phyloP scores from a whole-genome alignment of 2,329 filamentous ascomycete species.

The Aureobasidium sp. region DNA sequence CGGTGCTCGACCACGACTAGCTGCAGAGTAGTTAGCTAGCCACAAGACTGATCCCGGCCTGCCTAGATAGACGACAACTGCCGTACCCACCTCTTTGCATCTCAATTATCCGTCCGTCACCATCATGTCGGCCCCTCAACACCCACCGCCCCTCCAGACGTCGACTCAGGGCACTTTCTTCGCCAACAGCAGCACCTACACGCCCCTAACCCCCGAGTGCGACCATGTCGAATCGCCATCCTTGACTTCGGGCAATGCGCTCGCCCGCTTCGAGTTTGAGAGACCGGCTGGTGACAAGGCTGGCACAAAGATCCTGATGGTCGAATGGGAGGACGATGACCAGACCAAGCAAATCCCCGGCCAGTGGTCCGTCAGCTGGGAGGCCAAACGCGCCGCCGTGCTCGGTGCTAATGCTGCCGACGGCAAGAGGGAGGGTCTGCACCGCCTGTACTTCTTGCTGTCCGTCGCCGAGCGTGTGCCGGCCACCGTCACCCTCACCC shows the following conservation, averaged over 20 bases:
- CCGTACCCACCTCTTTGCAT: background rate
- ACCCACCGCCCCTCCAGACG: background rate
- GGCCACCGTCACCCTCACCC: constrained; percentile 57
- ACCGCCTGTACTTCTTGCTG: constrained; percentile 72
- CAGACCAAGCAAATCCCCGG: constrained; percentile 38
- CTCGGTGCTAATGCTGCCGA: constrained; percentile 57
- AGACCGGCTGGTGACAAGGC: constrained; percentile 69
- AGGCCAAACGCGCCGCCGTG: constrained; percentile 56
- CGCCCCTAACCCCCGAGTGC: constrained; percentile 14
- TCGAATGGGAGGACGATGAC: constrained; percentile 71
- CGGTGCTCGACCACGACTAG: background rate
- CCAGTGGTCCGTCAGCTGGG: constrained; percentile 74
- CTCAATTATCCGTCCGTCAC: background rate
- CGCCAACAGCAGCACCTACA: constrained; percentile 7
- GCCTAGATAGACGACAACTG: background rate
- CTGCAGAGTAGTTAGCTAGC: background rate
- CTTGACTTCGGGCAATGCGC: constrained; percentile 46
- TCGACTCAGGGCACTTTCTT: background rate
- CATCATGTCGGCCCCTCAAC: background rate
- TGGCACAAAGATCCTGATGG: constrained; percentile 90
- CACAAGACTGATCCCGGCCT: background rate
- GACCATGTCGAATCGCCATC: constrained; percentile 39
- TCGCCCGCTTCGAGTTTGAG: constrained; percentile 83
- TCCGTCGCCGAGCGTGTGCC: constrained; percentile 65
- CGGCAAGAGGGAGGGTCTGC: constrained; percentile 30